Conservation (phyloP, 228 moss, liverwort and hornwort species). For the Sphagnum magellanicum region DNA sequence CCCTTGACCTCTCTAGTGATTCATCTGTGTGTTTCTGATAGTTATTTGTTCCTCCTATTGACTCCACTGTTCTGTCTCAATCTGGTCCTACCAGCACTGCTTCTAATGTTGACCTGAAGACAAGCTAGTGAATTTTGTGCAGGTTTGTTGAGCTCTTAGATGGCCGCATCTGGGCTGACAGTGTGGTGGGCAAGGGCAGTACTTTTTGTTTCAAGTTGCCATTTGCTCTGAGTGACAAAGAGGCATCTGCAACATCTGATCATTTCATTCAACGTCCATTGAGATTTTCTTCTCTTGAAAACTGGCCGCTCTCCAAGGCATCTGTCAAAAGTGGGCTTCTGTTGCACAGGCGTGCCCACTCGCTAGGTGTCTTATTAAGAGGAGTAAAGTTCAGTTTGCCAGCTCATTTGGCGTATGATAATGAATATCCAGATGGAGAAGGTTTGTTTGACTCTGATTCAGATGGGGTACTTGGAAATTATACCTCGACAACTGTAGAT, state of each 20-base stretch:
- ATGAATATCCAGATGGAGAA: constrained; percentile 2
- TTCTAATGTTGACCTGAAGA: background rate
- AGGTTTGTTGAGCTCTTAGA: constrained; percentile 89
- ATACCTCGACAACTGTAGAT: constrained; percentile 9
- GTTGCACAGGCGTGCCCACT: constrained; percentile 43
- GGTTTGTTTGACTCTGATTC: constrained; percentile 3
- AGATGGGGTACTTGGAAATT: background rate
- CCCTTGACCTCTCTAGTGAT: too few species aligned
- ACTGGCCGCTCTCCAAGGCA: constrained; percentile 9
- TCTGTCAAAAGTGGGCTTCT: constrained; percentile 23
- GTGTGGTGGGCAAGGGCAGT: constrained; percentile 70
- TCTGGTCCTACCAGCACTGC: background rate
- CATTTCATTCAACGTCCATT: constrained; percentile 3
- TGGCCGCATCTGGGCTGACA: constrained; percentile 80
- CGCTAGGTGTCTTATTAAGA: constrained; percentile 45
- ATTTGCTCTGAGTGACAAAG: constrained; percentile 15
- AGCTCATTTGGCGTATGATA: constrained; percentile 1
- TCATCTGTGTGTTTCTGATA: too few species aligned
- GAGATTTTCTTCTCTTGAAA: constrained; percentile 17
- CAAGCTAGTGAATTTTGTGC: constrained; percentile 5
- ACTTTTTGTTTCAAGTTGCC: constrained; percentile 59
- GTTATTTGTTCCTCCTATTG: background rate
- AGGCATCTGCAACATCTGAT: constrained; percentile 1
- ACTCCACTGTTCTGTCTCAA: too few species aligned
- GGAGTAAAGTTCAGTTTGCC: constrained; percentile 38